Percentiles rank a stretch among this genome's conserved stretches.
Conservation (phyloP, 1,139 yeast genomes). For the Yamadazyma taylorii region DNA sequence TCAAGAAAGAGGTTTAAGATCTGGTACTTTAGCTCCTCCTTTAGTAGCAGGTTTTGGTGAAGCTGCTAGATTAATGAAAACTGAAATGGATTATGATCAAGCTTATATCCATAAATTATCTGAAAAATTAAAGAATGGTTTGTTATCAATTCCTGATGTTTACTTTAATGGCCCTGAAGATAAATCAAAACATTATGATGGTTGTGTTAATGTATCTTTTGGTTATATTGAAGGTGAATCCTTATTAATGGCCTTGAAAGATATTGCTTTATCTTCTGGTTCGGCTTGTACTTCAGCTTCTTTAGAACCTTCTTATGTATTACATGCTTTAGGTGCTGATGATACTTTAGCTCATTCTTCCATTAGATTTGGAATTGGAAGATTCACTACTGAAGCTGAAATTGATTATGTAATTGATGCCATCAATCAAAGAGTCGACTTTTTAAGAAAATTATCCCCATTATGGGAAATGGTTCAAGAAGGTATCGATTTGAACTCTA, state of each 20-base stretch:
- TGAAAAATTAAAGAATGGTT: slow-evolving; percentile 66
- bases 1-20: slow-evolving; percentile 96
- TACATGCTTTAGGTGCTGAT: slow-evolving; percentile 96
- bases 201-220: slow-evolving; percentile 95
- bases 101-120: slow-evolving; percentile 71
- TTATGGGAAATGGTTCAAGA: slow-evolving; percentile 99
- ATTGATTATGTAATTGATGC: slow-evolving; percentile 91
- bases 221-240: slow-evolving; percentile 99
- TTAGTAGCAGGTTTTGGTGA: slow-evolving; percentile 96
- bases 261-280: slow-evolving; percentile 93
- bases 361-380: slow-evolving; percentile 94
- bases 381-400: slow-evolving; percentile 96
- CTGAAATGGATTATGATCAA: slow-evolving; percentile 74
- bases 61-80: slow-evolving; percentile 81
- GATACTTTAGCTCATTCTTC: slow-evolving; percentile 98
- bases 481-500: slow-evolving; percentile 89
- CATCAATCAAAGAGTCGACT: slow-evolving; percentile 83
- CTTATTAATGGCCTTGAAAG: slow-evolving; percentile 93
- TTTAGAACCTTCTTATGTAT: slow-evolving; percentile 93
- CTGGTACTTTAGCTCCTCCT: slow-evolving; percentile 97
- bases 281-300: slow-evolving; percentile 99
- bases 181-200: slow-evolving; percentile 66
- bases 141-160: slow-evolving; percentile 83
- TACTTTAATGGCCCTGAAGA: slow-evolving; percentile 79
- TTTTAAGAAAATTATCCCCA: slow-evolving; percentile 90